phyloP scores from a whole-genome alignment of 306 rosid species.

The Lathyrus tuberosus region DNA sequence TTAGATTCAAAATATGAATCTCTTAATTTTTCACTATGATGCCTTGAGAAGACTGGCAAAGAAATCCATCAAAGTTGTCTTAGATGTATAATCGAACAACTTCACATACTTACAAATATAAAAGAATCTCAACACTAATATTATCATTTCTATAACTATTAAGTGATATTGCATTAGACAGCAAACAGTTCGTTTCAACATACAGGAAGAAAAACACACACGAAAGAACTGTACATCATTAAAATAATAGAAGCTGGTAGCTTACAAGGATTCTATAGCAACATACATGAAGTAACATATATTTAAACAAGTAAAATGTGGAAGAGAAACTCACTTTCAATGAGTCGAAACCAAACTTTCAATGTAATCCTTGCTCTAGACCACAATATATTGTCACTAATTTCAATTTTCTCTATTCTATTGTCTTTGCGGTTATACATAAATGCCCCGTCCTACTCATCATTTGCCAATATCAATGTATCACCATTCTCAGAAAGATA shows the following conservation, averaged over 20 bases:
- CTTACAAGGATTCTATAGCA: too few species aligned
- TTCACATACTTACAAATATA: too few species aligned
- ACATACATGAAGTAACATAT: too few species aligned
- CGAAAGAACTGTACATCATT: too few species aligned
- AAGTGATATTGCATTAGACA: too few species aligned
- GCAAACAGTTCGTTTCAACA: too few species aligned
- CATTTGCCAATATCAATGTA: not conserved
- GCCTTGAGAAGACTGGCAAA: not conserved
- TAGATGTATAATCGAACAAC: not conserved
- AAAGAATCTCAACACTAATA: too few species aligned
- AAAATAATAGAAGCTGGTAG: too few species aligned
- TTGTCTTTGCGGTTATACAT: not conserved
- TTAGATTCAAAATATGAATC: not conserved
- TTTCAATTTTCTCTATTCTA: not conserved
- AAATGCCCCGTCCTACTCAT: not conserved
- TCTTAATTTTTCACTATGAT: not conserved
- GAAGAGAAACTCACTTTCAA: too few species aligned
- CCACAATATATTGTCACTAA: not conserved
- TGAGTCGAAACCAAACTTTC: not conserved
- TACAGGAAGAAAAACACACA: too few species aligned
- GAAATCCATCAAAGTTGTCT: not conserved
- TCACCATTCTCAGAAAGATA: not conserved
- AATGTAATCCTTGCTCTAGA: too few species aligned
- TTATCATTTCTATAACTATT: too few species aligned
- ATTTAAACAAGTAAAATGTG: not conserved